Conservation (phyloP, 2,329 filamentous ascomycete genomes). For the Mariannaea elegans region DNA sequence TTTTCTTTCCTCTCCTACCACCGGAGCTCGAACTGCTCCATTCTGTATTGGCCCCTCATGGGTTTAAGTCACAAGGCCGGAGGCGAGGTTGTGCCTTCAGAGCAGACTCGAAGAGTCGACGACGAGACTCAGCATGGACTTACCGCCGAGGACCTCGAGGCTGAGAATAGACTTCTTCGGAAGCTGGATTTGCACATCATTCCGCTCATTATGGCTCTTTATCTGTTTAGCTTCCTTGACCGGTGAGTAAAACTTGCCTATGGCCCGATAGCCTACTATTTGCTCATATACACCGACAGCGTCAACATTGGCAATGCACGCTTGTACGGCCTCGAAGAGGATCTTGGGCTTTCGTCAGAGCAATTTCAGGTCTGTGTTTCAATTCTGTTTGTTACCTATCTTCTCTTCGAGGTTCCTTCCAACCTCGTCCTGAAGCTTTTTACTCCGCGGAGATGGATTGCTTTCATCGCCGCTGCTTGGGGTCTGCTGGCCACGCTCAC, state of each 20-base stretch:
- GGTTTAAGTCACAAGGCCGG: background rate
- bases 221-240: conserved; percentile 80
- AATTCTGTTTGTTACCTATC: conserved; percentile 73
- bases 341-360: conserved; percentile 65
- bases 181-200: conserved; percentile 73
- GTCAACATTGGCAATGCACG: conserved; percentile 80
- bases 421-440: conserved; percentile 72
- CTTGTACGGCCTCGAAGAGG: conserved; percentile 71
- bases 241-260: conserved; percentile 55
- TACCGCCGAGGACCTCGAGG: conserved; percentile 19
- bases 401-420: conserved; percentile 69
- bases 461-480: conserved; percentile 72
- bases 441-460: conserved; percentile 69
- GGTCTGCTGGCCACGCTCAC: conserved; percentile 75
- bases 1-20: background rate
- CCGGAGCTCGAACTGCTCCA: background rate
- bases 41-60: background rate
- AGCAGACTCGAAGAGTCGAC: conserved; percentile 25
- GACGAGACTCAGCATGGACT: conserved; percentile 30
- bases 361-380: conserved; percentile 77
- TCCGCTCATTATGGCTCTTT: conserved; percentile 73
- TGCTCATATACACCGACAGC: conserved; percentile 43
- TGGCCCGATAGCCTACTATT: background rate
- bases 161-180: conserved; percentile 66
- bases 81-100: conserved; percentile 22